Evolutionary conservation across 2,329 filamentous ascomycete species (phyloP).

Genomic region (Shiraia bambusicola): DNA sequence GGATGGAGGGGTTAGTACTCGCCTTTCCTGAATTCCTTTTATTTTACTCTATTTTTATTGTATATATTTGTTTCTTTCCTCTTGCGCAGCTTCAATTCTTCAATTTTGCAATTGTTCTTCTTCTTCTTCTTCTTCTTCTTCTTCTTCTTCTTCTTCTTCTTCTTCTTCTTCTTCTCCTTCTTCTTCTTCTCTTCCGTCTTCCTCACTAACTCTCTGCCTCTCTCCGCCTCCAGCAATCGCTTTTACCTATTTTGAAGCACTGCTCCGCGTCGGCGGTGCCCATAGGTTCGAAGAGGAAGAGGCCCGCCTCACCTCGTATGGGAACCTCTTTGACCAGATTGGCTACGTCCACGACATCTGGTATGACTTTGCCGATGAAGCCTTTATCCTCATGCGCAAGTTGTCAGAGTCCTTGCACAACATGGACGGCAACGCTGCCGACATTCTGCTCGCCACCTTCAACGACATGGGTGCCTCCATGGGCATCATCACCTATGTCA

Average conservation of each 20-base stretch:
- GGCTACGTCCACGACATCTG: constrained; percentile 70
- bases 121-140: no score
- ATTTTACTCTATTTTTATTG: constrained; percentile 5
- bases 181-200: no score
- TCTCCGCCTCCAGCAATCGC: constrained; percentile 68
- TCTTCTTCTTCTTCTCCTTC: no score
- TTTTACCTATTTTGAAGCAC: constrained; percentile 88
- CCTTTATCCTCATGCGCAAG: constrained; percentile 65
- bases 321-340: constrained; percentile 67
- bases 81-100: no score
- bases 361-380: constrained; percentile 82
- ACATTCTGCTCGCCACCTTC: constrained; percentile 65
- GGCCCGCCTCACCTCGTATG: constrained; percentile 69
- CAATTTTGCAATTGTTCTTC: no score
- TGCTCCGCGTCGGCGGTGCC: constrained; percentile 68
- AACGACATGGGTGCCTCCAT: constrained; percentile 69
- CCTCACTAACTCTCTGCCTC: constrained; percentile 13
- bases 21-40: constrained; percentile 3
- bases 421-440: constrained; percentile 54
- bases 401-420: constrained; percentile 60
- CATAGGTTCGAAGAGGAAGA: constrained; percentile 69
- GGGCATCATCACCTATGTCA: constrained; percentile 81
- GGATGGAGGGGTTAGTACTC: constrained; percentile 85
- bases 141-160: no score
- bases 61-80: no score